phyloP scores from a whole-genome alignment of 805 yeast species.

The Ogataea dorogensis region DNA sequence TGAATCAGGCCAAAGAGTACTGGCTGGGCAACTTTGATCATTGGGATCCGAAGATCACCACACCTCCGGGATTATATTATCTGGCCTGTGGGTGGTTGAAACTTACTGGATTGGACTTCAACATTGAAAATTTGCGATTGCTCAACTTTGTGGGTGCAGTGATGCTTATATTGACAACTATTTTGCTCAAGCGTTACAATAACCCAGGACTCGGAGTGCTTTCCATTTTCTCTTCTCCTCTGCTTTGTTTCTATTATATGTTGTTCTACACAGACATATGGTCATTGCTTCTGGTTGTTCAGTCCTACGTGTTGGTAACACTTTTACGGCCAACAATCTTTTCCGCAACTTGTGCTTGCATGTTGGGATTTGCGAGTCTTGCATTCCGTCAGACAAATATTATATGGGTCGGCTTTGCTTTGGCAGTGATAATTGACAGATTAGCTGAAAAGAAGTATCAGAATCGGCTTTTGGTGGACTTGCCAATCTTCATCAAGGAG shows the following conservation, averaged over 20 bases:
- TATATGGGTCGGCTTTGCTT: slow-evolving; percentile 72
- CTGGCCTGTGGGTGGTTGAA: slow-evolving; percentile 41
- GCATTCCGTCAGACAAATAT: slow-evolving; percentile 89
- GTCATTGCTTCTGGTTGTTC: slow-evolving; percentile 71
- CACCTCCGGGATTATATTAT: slow-evolving; percentile 89
- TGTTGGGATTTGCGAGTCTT: slow-evolving; percentile 61
- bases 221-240: slow-evolving; percentile 57
- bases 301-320: slow-evolving; percentile 43
- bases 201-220: slow-evolving; percentile 20
- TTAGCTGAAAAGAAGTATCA: slow-evolving; percentile 35
- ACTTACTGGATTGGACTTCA: slow-evolving; percentile 30
- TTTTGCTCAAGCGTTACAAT: slow-evolving; percentile 15
- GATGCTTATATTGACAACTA: slow-evolving; percentile 33
- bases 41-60: slow-evolving; percentile 91
- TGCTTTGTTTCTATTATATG: slow-evolving; percentile 68
- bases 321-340: neutral
- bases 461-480: slow-evolving; percentile 30
- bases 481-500: slow-evolving; percentile 26
- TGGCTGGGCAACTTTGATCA: slow-evolving; percentile 55
- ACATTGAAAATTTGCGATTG: slow-evolving; percentile 44
- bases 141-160: slow-evolving; percentile 69
- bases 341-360: slow-evolving; percentile 41
- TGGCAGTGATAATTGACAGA: slow-evolving; percentile 53
- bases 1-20: slow-evolving; percentile 72
- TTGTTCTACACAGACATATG: slow-evolving; percentile 92